Evolutionary conservation across 495 filamentous ascomycete genomes (phyloP), one percentile per base, ranked within the genome.

Genomic region (Penicillium dipodomyicola): DNA sequence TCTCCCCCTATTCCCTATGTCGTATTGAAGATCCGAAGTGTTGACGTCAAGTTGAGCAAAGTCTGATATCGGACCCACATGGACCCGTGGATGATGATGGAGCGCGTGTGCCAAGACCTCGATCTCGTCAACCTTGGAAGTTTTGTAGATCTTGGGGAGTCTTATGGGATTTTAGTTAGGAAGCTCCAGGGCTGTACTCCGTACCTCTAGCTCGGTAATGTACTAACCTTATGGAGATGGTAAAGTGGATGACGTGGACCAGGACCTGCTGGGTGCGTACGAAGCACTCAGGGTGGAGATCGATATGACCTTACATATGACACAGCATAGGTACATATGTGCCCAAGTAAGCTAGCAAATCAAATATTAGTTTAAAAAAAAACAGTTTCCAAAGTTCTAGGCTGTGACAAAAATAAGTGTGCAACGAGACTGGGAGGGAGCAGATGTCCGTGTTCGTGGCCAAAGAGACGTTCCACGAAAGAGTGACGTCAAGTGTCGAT

Each of bases 11-110:
- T n/a, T n/a, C n/a, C n/a, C 11, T 30, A 42, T 44, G 51, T 54
- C 51, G 35, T 35, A 30, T 23, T 23, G 12, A 42, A 40, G 29
- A 42, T 30, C 39, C 10, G n/a, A 39, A 27, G 27, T 37, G 27
- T 49, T 57, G 54, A 57, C 54, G 54, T 57, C 54, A 57, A 43
- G 27, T 29, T 57, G 45, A 57, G 54, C 45, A 40, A 37, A 32
- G 4, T 49, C 44, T 48, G 44, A 51, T 49, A 42, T 25, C 27
- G 25, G 35, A 27, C 42, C 52, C 52, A 47, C 52, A 54, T 48
- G 27, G 37, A 33, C 37, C 45, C 45, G 32, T 47, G 42, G 30
- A 55, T 56, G 54, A 56, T 56, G 54, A 56, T 56, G 44, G 22
- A 25, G 41, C 44, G 39, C 54, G 54, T 57, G 46, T 50, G 54